A percentile compares a stretch with the other conserved stretches of the same genome.
Conservation (phyloP, 305 asterid genomes). For the Vinca major region DNA sequence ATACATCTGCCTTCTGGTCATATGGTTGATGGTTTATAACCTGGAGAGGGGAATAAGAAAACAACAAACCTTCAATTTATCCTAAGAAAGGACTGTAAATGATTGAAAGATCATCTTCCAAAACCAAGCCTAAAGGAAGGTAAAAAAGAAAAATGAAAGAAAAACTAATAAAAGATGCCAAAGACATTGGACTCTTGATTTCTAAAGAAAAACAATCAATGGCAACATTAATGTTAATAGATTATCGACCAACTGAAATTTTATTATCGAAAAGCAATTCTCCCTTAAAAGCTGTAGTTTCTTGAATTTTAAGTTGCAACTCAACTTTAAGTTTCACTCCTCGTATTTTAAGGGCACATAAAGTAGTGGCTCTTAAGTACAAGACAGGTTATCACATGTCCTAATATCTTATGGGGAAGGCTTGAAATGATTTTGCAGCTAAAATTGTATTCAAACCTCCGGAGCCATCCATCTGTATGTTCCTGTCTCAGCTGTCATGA, state of each 20-base stretch:
- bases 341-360: not conserved
- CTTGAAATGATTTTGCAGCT: not conserved
- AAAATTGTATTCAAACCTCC: slow-evolving; percentile 22
- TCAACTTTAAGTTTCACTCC: not conserved
- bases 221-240: not conserved
- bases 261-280: not conserved
- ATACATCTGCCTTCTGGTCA: slow-evolving; percentile 88
- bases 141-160: not conserved
- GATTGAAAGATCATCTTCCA: not conserved
- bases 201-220: not conserved
- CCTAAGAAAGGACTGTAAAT: not conserved
- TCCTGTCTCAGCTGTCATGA: slow-evolving; percentile 43
- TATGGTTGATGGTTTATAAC: slow-evolving; percentile 83
- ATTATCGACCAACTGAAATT: not conserved
- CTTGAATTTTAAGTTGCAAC: not conserved
- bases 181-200: not conserved
- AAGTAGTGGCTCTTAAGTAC: not conserved
- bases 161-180: not conserved
- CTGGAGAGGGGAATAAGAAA: slow-evolving; percentile 23
- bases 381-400: not conserved
- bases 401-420: not conserved
- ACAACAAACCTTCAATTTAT: not conserved
- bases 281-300: not conserved
- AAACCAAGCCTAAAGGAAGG: not conserved
- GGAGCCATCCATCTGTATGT: slow-evolving; percentile 44